Evolutionary conservation across 2,329 filamentous ascomycete species (phyloP).

Genomic region (Aspergillus sp.): DNA sequence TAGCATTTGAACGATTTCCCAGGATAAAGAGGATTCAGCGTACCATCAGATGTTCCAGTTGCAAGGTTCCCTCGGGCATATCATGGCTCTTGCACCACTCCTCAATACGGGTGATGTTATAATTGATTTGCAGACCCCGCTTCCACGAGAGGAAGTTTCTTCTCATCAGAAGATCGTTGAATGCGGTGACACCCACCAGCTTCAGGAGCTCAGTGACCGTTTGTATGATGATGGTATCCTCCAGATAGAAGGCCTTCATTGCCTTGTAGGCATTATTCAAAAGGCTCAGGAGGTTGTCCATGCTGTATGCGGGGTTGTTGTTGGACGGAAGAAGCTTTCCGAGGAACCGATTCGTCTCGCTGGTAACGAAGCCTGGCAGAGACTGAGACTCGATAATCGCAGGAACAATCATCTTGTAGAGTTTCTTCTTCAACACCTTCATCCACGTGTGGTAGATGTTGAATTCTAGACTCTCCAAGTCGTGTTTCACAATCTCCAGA

Average conservation of each 20-base stretch:
- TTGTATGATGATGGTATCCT: conserved; percentile 93
- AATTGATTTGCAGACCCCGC: conserved; percentile 98
- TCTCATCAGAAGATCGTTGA: conserved; percentile 97
- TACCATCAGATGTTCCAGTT: conserved; percentile 97
- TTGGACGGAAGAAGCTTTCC: conserved; percentile 92
- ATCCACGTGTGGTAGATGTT: conserved; percentile 99
- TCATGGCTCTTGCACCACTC: conserved; percentile 99
- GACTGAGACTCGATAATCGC: conserved; percentile 99
- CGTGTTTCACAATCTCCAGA: conserved; percentile 98
- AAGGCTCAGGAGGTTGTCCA: conserved; percentile 95
- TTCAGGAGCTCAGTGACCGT: conserved; percentile 90
- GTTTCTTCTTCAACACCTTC: conserved; percentile 99
- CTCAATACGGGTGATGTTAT: conserved; percentile 98
- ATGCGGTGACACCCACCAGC: conserved; percentile 93
- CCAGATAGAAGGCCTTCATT: conserved; percentile 98
- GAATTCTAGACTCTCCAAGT: conserved; percentile 96
- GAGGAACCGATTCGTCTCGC: conserved; percentile 96
- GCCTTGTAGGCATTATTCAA: conserved; percentile 97
- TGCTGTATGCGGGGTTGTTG: conserved; percentile 93
- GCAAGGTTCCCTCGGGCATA: conserved; percentile 96
- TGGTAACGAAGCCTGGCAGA: conserved; percentile 95
- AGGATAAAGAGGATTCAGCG: conserved; percentile 21
- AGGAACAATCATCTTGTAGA: conserved; percentile 99
- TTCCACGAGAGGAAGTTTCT: conserved; percentile 99
- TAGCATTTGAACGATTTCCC: conserved; percentile 5